A percentile compares a stretch with the other conserved stretches of the same genome.
Evolutionary conservation across 2,329 filamentous ascomycete genomes (phyloP).

Genomic region (Sporothrix curviconia): DNA sequence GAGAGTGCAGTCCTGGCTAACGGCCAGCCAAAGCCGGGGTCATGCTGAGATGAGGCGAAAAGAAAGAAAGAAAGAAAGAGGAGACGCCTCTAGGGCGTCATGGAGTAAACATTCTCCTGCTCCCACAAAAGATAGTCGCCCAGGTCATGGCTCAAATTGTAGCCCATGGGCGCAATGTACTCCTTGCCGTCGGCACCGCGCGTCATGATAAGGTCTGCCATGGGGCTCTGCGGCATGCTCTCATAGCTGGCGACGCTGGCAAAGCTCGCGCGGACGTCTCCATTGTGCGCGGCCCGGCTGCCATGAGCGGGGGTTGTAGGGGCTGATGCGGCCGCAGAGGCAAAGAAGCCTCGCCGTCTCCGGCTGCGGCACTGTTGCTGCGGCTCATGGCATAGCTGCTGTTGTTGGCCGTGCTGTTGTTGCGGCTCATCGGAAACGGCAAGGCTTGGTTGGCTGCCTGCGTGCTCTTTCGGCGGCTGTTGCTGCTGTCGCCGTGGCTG

Average conservation of each 20-base stretch:
- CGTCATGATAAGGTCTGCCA: constrained; percentile 40
- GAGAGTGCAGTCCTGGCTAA: background rate
- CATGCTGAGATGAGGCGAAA: background rate
- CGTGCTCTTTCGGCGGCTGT: constrained; percentile 9
- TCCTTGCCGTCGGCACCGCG: constrained; percentile 34
- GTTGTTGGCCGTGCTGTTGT: constrained; percentile 13
- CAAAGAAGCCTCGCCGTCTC: too few relatives aligned
- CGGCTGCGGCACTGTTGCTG: background rate
- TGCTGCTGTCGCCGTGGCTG: constrained; percentile 11
- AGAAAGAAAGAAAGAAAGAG: background rate
- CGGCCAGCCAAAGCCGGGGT: too few relatives aligned
- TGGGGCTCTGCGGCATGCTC: constrained; percentile 46
- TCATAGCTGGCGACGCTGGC: constrained; percentile 29
- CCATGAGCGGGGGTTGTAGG: background rate
- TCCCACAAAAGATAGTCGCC: constrained; percentile 55
- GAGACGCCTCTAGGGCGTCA: background rate
- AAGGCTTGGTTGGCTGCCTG: constrained; percentile 3
- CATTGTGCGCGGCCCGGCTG: background rate
- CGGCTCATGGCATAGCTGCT: constrained; percentile 13
- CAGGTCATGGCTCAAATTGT: constrained; percentile 53
- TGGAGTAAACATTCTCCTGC: constrained; percentile 40
- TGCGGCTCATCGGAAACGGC: constrained; percentile 12
- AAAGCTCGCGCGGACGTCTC: constrained; percentile 13
- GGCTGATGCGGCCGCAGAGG: too few relatives aligned
- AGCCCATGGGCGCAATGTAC: constrained; percentile 50